A percentile compares a stretch with the other conserved stretches of the same genome.
These are phyloP conservation scores for Eremothecium coryli DNA, from an alignment of 1,139 yeast species.

Conservation along the genomic window DNA sequence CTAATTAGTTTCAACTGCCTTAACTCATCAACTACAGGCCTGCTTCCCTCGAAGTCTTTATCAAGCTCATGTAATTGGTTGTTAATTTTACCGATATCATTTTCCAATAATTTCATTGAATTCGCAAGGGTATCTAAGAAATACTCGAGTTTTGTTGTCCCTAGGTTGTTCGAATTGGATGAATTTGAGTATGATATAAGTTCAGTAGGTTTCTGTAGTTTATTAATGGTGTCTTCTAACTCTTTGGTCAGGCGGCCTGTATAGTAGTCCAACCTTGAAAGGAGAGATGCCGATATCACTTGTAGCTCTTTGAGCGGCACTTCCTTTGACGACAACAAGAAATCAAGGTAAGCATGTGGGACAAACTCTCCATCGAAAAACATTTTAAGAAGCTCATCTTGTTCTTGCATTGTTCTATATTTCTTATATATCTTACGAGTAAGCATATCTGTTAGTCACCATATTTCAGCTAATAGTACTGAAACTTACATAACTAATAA, in stretches of 20 bases:
- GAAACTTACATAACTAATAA: neutral
- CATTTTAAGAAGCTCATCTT: constrained; percentile 35
- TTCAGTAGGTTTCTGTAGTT: constrained; percentile 33
- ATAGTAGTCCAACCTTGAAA: constrained; percentile 53
- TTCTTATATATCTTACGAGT: too few relatives aligned
- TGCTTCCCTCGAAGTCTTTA: constrained; percentile 14
- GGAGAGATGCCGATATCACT: constrained; percentile 34
- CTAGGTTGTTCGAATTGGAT: constrained; percentile 11
- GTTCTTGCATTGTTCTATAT: constrained; percentile 4
- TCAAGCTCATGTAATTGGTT: constrained; percentile 22
- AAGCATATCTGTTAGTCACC: too few relatives aligned
- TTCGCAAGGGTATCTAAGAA: constrained; percentile 51
- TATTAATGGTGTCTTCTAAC: constrained; percentile 40
- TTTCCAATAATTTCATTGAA: constrained; percentile 46
- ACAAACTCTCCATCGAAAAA: constrained; percentile 42
- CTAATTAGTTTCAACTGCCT: constrained; percentile 39
- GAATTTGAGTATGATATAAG: constrained; percentile 23
- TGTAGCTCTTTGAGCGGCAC: constrained; percentile 31
- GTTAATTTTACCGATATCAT: constrained; percentile 38
- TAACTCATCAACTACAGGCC: constrained; percentile 35
- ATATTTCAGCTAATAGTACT: neutral
- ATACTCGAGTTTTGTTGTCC: constrained; percentile 50
- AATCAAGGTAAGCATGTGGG: constrained; percentile 43
- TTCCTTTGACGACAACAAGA: constrained; percentile 32
- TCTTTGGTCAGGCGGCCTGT: constrained; percentile 47